Base-by-base conservation (phyloP, 2,329 filamentous ascomycete species). In the Ophiobolus disseminans region DNA sequence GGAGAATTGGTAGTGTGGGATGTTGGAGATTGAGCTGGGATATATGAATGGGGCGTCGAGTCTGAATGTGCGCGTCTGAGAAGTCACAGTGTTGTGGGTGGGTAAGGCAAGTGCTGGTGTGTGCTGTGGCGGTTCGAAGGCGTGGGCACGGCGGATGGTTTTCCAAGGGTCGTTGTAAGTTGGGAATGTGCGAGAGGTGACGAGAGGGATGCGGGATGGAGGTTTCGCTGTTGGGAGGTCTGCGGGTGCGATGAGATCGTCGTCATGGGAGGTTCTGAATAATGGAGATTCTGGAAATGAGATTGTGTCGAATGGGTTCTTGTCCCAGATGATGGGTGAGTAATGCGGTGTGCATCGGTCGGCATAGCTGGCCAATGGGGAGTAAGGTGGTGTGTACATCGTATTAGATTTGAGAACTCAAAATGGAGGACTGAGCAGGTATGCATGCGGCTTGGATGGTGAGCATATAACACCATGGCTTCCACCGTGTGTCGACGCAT, bases 1-100 rank as follows among this genome's bases (percentile, higher is more conserved):
- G 14, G 55, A 44, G 21, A 68, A 13, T 37, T 68, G 64, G 42
- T 66, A 68, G 20, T 57, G 44, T 7, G 64, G 63, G 7, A 54
- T 21, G 28, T 48, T 52, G 17, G 48, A 53, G 17, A 54, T 60
- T 23, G 41, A 43, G 3, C 52, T 58, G 7, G 58, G 45, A 37
- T 64, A 64, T 20, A 68, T 45, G 26, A 68, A 52, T 3, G 55
- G 48, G 2, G 32, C 52, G 8, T 48, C 30, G 14, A 65, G 47
- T 3, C 52, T 50, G 43, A 63, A 62, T 13, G 40, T 52, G 7
- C 31, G 45, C 7, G 53, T 57, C 17, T 55, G 51, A 3, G 51
- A 39, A 30, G 61, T 60, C 2, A 57, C 11, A 9, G 60, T 30
- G 7, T 49, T 32, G 42, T 63, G 58, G 13, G 32, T 41, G 2